Evolutionary conservation across 2,329 filamentous ascomycete species (phyloP).

Genomic region (Paecilomyces niveus): DNA sequence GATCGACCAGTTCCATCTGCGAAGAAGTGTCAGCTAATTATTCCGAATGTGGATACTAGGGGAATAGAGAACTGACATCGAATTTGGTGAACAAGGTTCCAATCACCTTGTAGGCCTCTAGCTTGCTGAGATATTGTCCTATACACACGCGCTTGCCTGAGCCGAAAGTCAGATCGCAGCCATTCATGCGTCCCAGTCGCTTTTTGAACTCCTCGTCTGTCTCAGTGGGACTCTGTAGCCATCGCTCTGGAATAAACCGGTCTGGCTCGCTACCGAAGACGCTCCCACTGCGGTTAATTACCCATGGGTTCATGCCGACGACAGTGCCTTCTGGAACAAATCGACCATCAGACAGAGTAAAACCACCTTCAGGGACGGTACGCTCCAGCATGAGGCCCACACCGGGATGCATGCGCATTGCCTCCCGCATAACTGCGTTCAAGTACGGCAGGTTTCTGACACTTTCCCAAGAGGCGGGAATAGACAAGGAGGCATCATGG

Average conservation of each 20-base stretch:
- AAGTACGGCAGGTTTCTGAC: slow-evolving; percentile 5
- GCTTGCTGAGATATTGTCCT: slow-evolving; percentile 10
- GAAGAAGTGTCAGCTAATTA: background rate
- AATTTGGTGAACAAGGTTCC: slow-evolving; percentile 34
- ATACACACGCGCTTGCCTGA: slow-evolving; percentile 12
- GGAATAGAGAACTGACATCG: slow-evolving; percentile 24
- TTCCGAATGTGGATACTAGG: background rate
- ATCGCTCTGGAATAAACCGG: slow-evolving; percentile 20
- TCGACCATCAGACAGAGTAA: slow-evolving; percentile 12
- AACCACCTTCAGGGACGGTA: slow-evolving; percentile 6
- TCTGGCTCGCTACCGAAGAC: slow-evolving; percentile 17
- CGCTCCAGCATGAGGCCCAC: slow-evolving; percentile 9
- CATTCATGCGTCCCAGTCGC: slow-evolving; percentile 14
- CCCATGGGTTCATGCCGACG: slow-evolving; percentile 21
- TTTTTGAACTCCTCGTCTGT: slow-evolving; percentile 5
- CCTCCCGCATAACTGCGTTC: slow-evolving; percentile 8
- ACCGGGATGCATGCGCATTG: slow-evolving; percentile 9
- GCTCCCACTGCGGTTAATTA: slow-evolving; percentile 13
- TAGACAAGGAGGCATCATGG: slow-evolving; percentile 6
- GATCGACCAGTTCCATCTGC: slow-evolving; percentile 28
- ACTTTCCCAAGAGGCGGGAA: slow-evolving; percentile 6
- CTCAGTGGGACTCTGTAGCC: slow-evolving; percentile 14
- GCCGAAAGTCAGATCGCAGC: slow-evolving; percentile 14
- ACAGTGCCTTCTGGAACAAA: slow-evolving; percentile 18
- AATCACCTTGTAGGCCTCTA: slow-evolving; percentile 16